These are phyloP conservation scores for Gossypium bickii DNA, from an alignment of 345 rosid species.

Conservation along the genomic window DNA sequence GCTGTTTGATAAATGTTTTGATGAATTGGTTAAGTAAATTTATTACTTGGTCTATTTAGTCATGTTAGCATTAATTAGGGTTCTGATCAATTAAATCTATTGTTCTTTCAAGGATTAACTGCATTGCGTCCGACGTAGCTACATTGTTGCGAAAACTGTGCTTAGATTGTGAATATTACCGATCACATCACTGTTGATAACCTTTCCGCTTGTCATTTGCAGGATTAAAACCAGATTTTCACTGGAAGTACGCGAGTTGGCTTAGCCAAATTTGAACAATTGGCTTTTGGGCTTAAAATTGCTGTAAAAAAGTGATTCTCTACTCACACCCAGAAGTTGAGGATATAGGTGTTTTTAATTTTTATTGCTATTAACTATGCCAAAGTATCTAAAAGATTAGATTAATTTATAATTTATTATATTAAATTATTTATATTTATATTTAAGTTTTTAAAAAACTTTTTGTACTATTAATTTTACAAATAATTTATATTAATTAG, in stretches of 20 bases:
- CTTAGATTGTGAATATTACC: background rate
- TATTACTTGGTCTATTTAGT: background rate
- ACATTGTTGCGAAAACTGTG: background rate
- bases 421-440: background rate
- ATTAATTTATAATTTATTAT: background rate
- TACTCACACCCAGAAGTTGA: no score
- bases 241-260: background rate
- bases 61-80: background rate
- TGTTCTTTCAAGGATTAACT: background rate
- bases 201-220: background rate
- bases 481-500: no score
- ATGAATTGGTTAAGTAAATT: background rate
- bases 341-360: no score
- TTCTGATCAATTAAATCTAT: background rate
- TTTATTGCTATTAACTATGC: no score
- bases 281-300: no score
- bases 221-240: background rate
- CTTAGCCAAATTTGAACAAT: no score
- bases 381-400: no score
- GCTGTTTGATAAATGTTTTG: constrained; percentile 12
- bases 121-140: background rate
- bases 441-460: no score
- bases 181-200: background rate
- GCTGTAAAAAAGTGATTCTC: no score
- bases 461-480: no score